phyloP scores from a whole-genome alignment of 352 stramenopile genomes.

The Phytophthora vignae region DNA sequence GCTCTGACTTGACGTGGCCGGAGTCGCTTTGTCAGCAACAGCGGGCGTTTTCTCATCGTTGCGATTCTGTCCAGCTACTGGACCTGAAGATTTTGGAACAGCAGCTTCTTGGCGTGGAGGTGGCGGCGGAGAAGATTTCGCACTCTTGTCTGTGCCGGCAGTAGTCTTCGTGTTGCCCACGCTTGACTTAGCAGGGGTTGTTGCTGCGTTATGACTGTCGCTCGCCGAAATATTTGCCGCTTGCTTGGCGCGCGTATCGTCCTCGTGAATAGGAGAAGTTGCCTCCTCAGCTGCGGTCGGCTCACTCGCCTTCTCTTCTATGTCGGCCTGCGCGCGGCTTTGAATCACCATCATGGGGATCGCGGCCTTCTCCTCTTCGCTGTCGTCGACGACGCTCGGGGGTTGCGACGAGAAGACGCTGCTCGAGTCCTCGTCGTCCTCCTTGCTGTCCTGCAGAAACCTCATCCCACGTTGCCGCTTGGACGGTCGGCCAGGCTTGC shows the following conservation, averaged over 20 bases:
- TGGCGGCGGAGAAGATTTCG: background rate
- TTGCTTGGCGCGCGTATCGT: background rate
- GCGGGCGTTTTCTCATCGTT: background rate
- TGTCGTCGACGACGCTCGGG: slow-evolving; percentile 24
- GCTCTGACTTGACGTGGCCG: background rate
- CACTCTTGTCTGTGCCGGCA: background rate
- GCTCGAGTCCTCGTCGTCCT: slow-evolving; percentile 26
- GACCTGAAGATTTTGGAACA: background rate
- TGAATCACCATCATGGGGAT: slow-evolving; percentile 21
- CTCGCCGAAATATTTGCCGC: background rate
- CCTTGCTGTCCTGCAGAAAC: slow-evolving; percentile 11
- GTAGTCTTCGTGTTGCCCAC: slow-evolving; percentile 2
- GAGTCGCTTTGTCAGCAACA: background rate
- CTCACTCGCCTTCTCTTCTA: slow-evolving; percentile 3
- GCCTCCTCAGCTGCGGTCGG: background rate
- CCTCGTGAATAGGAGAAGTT: background rate
- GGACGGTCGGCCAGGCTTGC: slow-evolving; percentile 7
- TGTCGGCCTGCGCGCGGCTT: background rate
- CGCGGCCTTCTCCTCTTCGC: slow-evolving; percentile 38
- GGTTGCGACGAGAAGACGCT: slow-evolving; percentile 27
- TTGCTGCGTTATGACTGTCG: background rate
- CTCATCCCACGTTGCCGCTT: slow-evolving; percentile 24
- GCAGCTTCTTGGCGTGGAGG: background rate
- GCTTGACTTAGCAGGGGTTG: background rate
- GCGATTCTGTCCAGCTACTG: background rate